Conservation (phyloP, 805 yeast genomes). For the Zygotorulaspora sp. region DNA sequence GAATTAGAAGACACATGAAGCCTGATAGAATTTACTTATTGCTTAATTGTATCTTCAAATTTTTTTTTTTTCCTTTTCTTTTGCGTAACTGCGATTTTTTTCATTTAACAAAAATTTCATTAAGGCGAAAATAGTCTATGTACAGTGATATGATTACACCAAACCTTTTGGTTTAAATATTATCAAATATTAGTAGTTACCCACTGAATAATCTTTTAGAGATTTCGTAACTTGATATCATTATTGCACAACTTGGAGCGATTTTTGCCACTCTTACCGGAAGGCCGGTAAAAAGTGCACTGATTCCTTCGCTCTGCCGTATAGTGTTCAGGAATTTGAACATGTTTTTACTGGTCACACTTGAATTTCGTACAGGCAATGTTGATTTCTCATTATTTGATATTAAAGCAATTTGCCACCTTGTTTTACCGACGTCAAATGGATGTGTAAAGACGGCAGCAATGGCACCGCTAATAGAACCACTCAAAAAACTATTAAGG, state of each 20-base stretch:
- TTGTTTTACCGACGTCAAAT: conserved; percentile 94
- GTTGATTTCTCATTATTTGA: conserved; percentile 8
- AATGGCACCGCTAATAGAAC: conserved; percentile 74
- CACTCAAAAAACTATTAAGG: conserved; percentile 66
- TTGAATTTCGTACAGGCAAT: conserved; percentile 7
- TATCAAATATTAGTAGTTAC: too few relatives aligned
- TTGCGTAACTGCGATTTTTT: too few relatives aligned
- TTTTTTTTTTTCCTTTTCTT: too few relatives aligned
- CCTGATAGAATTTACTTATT: too few relatives aligned
- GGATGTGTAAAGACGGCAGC: conserved; percentile 92
- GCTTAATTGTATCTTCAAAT: too few relatives aligned
- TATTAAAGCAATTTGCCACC: conserved; percentile 62
- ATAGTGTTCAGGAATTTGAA: conserved; percentile 61
- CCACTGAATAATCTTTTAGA: conserved; percentile 60
- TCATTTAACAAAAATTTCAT: too few relatives aligned
- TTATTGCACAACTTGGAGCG: conserved; percentile 97
- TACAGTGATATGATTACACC: too few relatives aligned
- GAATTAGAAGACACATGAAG: too few relatives aligned
- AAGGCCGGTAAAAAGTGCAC: conserved; percentile 82
- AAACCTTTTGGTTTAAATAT: too few relatives aligned
- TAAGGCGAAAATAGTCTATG: too few relatives aligned
- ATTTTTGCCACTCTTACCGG: conserved; percentile 83
- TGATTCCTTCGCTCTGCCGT: conserved; percentile 65
- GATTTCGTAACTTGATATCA: conserved; percentile 92
- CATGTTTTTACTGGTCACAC: conserved; percentile 44